These are phyloP conservation scores for Ceratonia siliqua DNA, from an alignment of 306 rosid species.

Conservation along the genomic window DNA sequence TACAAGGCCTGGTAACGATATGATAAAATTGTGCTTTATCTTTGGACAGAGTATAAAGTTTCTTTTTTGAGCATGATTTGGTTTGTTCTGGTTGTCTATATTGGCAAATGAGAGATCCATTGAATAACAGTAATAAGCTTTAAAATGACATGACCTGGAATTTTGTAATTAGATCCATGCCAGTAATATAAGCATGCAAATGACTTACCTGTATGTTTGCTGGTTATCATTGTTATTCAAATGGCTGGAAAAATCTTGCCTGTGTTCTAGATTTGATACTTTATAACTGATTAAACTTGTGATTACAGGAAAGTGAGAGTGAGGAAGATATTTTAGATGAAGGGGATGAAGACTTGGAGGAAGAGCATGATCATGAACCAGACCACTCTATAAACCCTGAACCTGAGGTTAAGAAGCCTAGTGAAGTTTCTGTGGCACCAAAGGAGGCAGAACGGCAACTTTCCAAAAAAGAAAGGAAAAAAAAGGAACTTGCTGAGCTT, in stretches of 20 bases:
- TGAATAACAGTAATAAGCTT: conserved; percentile 17
- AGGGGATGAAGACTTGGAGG: conserved; percentile 87
- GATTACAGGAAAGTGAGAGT: conserved; percentile 74
- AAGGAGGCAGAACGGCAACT: conserved; percentile 89
- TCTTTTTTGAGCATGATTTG: not conserved
- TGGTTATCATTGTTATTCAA: not conserved
- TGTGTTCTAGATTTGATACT: conserved; percentile 13
- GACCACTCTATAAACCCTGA: conserved; percentile 55
- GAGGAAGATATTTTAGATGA: conserved; percentile 90
- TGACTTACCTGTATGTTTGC: not conserved
- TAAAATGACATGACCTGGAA: not conserved
- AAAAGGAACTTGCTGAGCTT: conserved; percentile 94
- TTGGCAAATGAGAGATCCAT: not conserved
- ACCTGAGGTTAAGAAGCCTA: conserved; percentile 53
- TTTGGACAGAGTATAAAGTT: not conserved
- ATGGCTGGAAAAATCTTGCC: conserved; percentile 17
- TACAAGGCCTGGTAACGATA: not conserved
- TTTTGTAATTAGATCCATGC: conserved; percentile 10
- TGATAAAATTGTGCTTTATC: not conserved
- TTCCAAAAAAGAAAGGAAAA: conserved; percentile 87
- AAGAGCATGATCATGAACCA: conserved; percentile 72
- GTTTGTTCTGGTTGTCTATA: not conserved
- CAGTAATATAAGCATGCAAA: not conserved
- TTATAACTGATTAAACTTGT: not conserved
- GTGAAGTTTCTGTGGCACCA: conserved; percentile 55